phyloP scores from a whole-genome alignment of 148 eudicot species.

The Dysphania ambrosioides region DNA sequence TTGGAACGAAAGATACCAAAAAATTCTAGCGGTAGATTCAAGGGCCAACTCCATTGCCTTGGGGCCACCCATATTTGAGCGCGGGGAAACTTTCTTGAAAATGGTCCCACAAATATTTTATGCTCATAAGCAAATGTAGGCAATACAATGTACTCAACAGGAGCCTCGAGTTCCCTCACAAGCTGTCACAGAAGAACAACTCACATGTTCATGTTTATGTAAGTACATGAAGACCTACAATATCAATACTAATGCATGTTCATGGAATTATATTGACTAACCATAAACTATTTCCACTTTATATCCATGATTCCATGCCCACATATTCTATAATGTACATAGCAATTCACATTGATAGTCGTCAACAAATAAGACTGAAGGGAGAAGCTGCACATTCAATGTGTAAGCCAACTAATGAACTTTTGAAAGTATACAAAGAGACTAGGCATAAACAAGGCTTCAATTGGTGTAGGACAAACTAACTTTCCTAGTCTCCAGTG shows the following conservation, averaged over 20 bases:
- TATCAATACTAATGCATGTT: not conserved
- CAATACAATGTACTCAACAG: conserved; percentile 81
- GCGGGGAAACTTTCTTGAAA: conserved; percentile 88
- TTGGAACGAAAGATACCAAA: conserved; percentile 89
- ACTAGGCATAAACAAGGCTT: not conserved
- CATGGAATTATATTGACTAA: not conserved
- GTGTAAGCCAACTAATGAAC: not conserved
- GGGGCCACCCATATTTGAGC: conserved; percentile 99
- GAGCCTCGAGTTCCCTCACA: conserved; percentile 84
- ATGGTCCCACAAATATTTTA: conserved; percentile 96
- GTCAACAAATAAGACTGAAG: not conserved
- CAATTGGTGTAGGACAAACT: not conserved
- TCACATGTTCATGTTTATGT: not conserved
- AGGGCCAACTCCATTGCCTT: conserved; percentile 99
- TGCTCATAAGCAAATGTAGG: conserved; percentile 99
- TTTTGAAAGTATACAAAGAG: not conserved
- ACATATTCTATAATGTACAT: not conserved
- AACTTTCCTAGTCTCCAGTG: not conserved
- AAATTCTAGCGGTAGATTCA: conserved; percentile 89
- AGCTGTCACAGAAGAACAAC: conserved; percentile 47
- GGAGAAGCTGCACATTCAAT: not conserved
- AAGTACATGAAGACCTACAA: not conserved
- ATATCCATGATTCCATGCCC: too few relatives aligned
- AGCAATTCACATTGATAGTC: not conserved
- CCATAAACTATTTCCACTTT: not conserved